Conservation (phyloP, 306 rosid species). For the Albizia julibrissin region DNA sequence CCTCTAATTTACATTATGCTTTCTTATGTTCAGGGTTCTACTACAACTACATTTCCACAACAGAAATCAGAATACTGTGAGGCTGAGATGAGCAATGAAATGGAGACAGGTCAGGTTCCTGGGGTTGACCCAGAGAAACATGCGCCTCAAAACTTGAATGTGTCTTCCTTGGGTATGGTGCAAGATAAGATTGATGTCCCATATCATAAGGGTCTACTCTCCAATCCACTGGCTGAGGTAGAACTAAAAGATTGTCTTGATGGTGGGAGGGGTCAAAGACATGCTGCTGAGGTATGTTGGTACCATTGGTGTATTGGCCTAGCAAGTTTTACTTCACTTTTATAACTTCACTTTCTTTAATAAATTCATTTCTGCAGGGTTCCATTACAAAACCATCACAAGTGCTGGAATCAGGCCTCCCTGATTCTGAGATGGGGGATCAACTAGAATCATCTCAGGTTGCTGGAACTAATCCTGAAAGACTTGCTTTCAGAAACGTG, state of each 20-base stretch:
- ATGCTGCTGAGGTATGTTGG: slow-evolving; percentile 35
- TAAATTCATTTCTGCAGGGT: slow-evolving; percentile 8
- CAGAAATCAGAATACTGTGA: slow-evolving; percentile 30
- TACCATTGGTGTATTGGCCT: background rate
- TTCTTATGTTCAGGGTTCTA: slow-evolving; percentile 31
- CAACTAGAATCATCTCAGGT: slow-evolving; percentile 33
- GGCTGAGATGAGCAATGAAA: slow-evolving; percentile 30
- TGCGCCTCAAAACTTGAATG: slow-evolving; percentile 7
- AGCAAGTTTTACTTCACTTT: background rate
- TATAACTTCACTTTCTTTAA: background rate
- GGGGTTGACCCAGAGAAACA: slow-evolving; percentile 30
- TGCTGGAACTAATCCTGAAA: slow-evolving; percentile 20
- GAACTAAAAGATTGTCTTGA: slow-evolving; percentile 26
- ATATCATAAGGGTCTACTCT: slow-evolving; percentile 9
- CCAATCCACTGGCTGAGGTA: slow-evolving; percentile 18
- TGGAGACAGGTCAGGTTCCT: slow-evolving; percentile 28
- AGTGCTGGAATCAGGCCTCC: background rate
- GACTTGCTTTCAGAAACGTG: background rate
- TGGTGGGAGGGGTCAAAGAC: slow-evolving; percentile 10
- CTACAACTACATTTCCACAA: slow-evolving; percentile 23
- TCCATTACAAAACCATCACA: background rate
- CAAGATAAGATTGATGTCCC: slow-evolving; percentile 36
- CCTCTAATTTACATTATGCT: slow-evolving; percentile 15
- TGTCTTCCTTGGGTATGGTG: slow-evolving; percentile 30
- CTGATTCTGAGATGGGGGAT: slow-evolving; percentile 16